Percentiles rank a stretch among this genome's conserved stretches.
phyloP scores from a whole-genome alignment of 306 rosid genomes.

The Boehmeria nivea region DNA sequence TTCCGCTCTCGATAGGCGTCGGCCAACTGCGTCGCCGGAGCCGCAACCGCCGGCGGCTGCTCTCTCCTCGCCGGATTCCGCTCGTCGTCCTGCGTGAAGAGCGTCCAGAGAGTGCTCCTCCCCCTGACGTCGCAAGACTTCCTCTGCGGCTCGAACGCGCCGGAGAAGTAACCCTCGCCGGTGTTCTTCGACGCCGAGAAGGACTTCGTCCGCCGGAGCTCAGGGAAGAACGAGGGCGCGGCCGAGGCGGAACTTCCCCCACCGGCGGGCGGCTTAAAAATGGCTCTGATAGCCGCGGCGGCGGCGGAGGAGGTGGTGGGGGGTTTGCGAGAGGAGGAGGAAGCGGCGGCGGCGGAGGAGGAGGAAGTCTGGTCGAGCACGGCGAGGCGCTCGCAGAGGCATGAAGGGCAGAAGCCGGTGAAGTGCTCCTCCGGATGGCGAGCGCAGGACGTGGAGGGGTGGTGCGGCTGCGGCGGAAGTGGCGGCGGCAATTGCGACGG shows the following conservation, averaged over 20 bases:
- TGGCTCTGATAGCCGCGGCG: conserved; percentile 87
- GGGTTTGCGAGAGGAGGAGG: conserved; percentile 53
- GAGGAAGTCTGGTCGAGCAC: conserved; percentile 67
- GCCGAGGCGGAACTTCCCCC: conserved; percentile 18
- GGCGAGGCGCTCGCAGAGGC: conserved; percentile 98
- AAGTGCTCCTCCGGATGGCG: conserved; percentile 81
- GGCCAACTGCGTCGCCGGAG: not conserved
- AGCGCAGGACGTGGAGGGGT: conserved; percentile 74
- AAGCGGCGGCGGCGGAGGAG: conserved; percentile 18
- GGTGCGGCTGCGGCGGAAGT: conserved; percentile 54
- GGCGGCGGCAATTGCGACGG: conserved; percentile 48
- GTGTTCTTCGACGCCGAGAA: conserved; percentile 93
- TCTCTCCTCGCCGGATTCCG: conserved; percentile 52
- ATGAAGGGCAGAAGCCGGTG: conserved; percentile 97
- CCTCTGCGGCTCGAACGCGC: conserved; percentile 84
- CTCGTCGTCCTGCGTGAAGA: conserved; percentile 71
- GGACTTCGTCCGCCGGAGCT: conserved; percentile 92
- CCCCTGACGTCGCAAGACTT: conserved; percentile 91
- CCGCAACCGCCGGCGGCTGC: conserved; percentile 8
- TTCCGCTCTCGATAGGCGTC: not conserved
- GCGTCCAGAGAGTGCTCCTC: conserved; percentile 64
- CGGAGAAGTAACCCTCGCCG: conserved; percentile 47
- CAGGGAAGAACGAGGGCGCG: conserved; percentile 60
- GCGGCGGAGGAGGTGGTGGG: conserved; percentile 83
- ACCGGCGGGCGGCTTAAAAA: conserved; percentile 53